Evolutionary conservation across 257 asterid species (phyloP), one percentile per base, ranked within the genome.

Genomic region (Rubia yunnanensis): DNA sequence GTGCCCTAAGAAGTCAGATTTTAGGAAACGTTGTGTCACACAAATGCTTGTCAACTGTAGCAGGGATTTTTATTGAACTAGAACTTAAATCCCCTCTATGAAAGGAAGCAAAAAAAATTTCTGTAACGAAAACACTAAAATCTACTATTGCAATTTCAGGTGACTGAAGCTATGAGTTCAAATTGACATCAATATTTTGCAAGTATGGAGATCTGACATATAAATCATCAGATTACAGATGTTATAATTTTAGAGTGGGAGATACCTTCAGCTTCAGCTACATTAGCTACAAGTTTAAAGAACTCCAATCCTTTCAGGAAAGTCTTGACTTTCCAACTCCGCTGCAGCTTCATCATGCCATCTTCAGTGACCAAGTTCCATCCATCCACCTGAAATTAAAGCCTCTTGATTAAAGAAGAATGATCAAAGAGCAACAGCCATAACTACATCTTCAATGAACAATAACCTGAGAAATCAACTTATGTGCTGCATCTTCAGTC

Each of bases 201-300:
- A 31, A 18, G 34, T 60, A 44, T 20, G 6, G 15, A 14, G 44
- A 50, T 3, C 11, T 20, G 39, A 23, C 10, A 28, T 10, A 1
- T 35, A n/a, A 63, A 10, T 10, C 52, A 10, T 10, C 52, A 6
- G 24, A 31, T 24, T 31, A 14, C 4, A 24, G n/a, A 31, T 35
- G 48, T 39, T 39, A 26, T 62, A 55, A 56, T 20, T 50, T 14
- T 18, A 18, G 61, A 63, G 10, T 69, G 57, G 18, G 60, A 60
- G 49, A 35, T 73, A 92, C 99, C 99, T 88, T 89, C 97, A 38
- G 82, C 77, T 82, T 92, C 99, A 7, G 99, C 99, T 73, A 87
- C 82, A 41, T 80, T 79, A 70, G 94, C 97, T n/a, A 92, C 87
- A 46, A 77, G 82, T 38, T 84, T 81, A 66, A 92, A 85, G 76